A percentile compares a stretch with the other conserved stretches of the same genome.
phyloP scores from a whole-genome alignment of 2,329 filamentous ascomycete species.

The Stromatinia cepivora region DNA sequence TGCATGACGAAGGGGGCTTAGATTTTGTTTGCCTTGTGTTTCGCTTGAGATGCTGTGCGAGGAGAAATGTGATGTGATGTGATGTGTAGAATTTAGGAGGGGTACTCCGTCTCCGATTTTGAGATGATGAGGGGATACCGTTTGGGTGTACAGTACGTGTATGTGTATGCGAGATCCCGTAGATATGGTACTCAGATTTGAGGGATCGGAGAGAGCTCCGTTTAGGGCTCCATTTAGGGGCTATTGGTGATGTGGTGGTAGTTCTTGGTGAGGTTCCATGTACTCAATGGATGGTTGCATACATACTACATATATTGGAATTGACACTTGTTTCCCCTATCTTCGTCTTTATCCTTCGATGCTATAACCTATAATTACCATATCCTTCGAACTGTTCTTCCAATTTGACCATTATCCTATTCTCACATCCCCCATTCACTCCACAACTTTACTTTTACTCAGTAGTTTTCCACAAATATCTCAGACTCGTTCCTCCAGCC shows the following conservation, averaged over 20 bases:
- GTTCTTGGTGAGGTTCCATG: background rate
- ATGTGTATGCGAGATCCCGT: constrained; percentile 1
- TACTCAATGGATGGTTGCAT: background rate
- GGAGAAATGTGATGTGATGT: background rate
- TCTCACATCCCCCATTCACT: background rate
- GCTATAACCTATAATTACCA: background rate
- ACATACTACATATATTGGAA: background rate
- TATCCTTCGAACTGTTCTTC: background rate
- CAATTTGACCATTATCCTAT: background rate
- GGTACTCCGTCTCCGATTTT: background rate
- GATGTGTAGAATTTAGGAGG: background rate
- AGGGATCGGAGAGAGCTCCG: background rate
- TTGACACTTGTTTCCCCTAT: background rate
- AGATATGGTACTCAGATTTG: background rate
- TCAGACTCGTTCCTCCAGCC: constrained; percentile 48
- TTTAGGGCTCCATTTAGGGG: background rate
- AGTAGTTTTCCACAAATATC: constrained; percentile 46
- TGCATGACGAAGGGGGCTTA: constrained; percentile 1
- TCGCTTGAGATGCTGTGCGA: too few relatives aligned
- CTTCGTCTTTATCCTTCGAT: background rate
- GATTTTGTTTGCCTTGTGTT: background rate
- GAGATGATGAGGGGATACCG: background rate
- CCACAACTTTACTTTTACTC: background rate
- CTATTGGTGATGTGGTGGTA: background rate
- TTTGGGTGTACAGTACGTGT: background rate